Evolutionary conservation across 352 stramenopile genomes (phyloP), one percentile per base, ranked within the genome.

Genomic region (Globisporangium polare): DNA sequence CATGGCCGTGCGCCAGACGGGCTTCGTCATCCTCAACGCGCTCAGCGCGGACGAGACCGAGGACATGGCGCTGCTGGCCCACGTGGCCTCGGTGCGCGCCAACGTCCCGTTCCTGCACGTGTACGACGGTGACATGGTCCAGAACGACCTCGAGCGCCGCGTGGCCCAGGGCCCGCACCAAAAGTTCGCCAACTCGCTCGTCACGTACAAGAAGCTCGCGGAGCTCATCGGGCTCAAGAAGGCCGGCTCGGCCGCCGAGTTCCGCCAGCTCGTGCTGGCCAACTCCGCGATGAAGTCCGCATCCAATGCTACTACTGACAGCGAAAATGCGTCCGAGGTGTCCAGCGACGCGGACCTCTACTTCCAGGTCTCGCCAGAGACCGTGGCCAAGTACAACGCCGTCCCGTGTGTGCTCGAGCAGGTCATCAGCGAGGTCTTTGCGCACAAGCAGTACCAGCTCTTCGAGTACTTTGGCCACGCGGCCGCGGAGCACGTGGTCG

Each of bases 61-160:
- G 60, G 90, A 97, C 74, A 97, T 97, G 80, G 91, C 91, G 53
- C 73, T 97, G 62, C 70, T 96, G 22, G 86, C 86, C 31, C 90
- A 98, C 78, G 80, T 97, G 26, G 82, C 89, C 22, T 96, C 91
- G n/a, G 72, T 97, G 50, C 85, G 89, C 50, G 84, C 88, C 46
- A 86, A 95, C 56, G 83, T 97, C 43, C 92, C 92, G 26, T 97
- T 98, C 63, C 63, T 97, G 45, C 90, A 98, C 73, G 95, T 98
- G 27, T 97, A 97, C 75, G 92, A 97, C 75, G 90, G 89, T 47
- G 86, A 97, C 66, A 90, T 97, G 77, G 68, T 78, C 29, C 89
- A 95, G 61, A 96, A 96, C 68, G 74, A 81, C 56, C 60, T 97
- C 24, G 72, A 89, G 58, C 76, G 73, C 49, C 62, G 67, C n/a